Evolutionary conservation across 2,329 filamentous ascomycete species (phyloP), one percentile per base, ranked within the genome.

Genomic region (Dactylellina haptotyla): DNA sequence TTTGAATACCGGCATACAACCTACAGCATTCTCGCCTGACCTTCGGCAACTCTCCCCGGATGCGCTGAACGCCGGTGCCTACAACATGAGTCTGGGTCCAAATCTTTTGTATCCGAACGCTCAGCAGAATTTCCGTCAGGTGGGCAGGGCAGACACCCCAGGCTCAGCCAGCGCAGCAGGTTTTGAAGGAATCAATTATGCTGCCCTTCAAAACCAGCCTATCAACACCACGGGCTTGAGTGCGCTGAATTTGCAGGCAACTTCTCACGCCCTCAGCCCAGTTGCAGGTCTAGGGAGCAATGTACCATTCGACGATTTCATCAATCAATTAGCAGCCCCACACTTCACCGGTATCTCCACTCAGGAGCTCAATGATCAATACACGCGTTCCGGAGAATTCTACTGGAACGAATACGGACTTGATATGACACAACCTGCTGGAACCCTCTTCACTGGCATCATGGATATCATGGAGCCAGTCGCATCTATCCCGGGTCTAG

Each of bases 391-490:
- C 4, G 32, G 37, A 8, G 54, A 73, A 1, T 73, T 45, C 39
- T 62, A 61, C n/a, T n/a, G 14, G 23, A 9, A 16, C 1, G 32
- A 73, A n/a, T 66, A 20, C 26, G 30, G 46, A 12, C 56, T 73
- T 9, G 69, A 62, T 28, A 16, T 50, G 8, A 53, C 23, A 12
- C 34, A 41, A 20, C 54, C 69, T 1, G 69, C 69, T 5, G 54
- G 46, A 12, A 18, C 41, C 34, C 46, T 56, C 5, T 73, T 65
- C 16, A 61, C 50, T n/a, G 23, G 57, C 2, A 66, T 73, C 4
- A 54, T 73, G 61, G 61, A 62, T 16, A 5, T 2, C 9, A 73
- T 73, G 69, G 69, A 73, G 20, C 50, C 69, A 18, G 26, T 54
- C 12, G 61, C 69, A 6, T 61, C 59, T 8, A 61, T 73, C 18